A percentile compares a stretch with the other conserved stretches of the same genome.
These are phyloP conservation scores for Beauveria sp. DNA, from an alignment of 2,329 filamentous ascomycete species.

Conservation along the genomic window DNA sequence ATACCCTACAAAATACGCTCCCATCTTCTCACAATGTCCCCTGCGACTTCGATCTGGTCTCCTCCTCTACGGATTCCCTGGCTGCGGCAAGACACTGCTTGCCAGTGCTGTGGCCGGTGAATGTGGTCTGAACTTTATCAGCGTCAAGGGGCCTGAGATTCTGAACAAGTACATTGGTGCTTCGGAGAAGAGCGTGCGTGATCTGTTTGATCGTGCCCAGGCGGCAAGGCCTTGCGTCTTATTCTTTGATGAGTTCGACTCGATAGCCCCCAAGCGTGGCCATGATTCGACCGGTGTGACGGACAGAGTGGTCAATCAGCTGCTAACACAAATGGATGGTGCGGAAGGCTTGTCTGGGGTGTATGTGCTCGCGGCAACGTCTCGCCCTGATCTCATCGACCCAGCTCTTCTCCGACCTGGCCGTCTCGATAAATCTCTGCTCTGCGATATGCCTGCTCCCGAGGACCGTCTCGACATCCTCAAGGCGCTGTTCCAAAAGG, in stretches of 20 bases:
- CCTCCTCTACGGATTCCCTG: constrained; percentile 88
- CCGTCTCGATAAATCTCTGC: constrained; percentile 82
- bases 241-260: constrained; percentile 98
- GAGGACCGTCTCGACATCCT: constrained; percentile 87
- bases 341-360: constrained; percentile 91
- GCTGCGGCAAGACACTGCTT: constrained; percentile 92
- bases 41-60: constrained; percentile 89
- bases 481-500: constrained; percentile 70
- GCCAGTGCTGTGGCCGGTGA: constrained; percentile 96
- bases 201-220: constrained; percentile 86
- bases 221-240: constrained; percentile 89
- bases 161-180: constrained; percentile 99
- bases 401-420: constrained; percentile 87
- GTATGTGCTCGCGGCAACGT: constrained; percentile 92
- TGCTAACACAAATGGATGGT: constrained; percentile 97
- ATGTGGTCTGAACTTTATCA: constrained; percentile 97
- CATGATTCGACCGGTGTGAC: constrained; percentile 98
- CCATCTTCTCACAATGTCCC: constrained; percentile 93
- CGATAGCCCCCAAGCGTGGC: constrained; percentile 91
- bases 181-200: constrained; percentile 90
- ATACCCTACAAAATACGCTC: constrained; percentile 95
- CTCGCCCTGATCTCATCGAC: constrained; percentile 88
- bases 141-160: constrained; percentile 95
- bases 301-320: constrained; percentile 94
- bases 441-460: constrained; percentile 78